Evolutionary conservation across 2,329 filamentous ascomycete genomes (phyloP).

Genomic region (Beauveria brongniartii): DNA sequence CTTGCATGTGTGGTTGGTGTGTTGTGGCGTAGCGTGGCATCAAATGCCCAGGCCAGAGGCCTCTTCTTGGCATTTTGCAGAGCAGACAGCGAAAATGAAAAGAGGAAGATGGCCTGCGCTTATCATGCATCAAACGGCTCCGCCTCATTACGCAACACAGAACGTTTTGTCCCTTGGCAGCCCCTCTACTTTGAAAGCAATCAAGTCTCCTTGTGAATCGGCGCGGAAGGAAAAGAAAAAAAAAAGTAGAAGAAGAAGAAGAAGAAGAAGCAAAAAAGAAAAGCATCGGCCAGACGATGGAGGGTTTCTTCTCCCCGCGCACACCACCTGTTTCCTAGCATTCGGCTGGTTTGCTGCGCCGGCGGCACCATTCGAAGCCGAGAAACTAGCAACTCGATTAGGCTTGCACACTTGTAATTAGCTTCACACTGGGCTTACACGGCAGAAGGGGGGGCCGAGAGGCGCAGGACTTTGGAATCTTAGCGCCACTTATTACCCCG

Average conservation of each 20-base stretch:
- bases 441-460: neutral
- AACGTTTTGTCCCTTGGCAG: neutral
- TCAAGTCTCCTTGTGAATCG: no score
- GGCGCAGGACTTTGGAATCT: neutral
- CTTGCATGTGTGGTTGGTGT: neutral
- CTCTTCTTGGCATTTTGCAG: neutral
- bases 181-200: no score
- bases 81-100: neutral
- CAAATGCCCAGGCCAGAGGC: neutral
- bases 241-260: no score
- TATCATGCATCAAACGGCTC: neutral
- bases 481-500: neutral
- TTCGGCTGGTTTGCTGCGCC: neutral
- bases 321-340: neutral
- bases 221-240: no score
- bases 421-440: neutral
- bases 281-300: neutral
- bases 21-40: neutral
- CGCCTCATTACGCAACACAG: neutral
- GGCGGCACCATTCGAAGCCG: slow-evolving; percentile 1
- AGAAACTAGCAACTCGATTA: neutral
- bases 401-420: neutral
- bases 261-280: neutral
- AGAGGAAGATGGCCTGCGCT: neutral
- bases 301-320: neutral